A percentile compares a stretch with the other conserved stretches of the same genome.
Evolutionary conservation across 1,284 basidiomycete species (phyloP).

Genomic region (Cryptococcus deneoformans): DNA sequence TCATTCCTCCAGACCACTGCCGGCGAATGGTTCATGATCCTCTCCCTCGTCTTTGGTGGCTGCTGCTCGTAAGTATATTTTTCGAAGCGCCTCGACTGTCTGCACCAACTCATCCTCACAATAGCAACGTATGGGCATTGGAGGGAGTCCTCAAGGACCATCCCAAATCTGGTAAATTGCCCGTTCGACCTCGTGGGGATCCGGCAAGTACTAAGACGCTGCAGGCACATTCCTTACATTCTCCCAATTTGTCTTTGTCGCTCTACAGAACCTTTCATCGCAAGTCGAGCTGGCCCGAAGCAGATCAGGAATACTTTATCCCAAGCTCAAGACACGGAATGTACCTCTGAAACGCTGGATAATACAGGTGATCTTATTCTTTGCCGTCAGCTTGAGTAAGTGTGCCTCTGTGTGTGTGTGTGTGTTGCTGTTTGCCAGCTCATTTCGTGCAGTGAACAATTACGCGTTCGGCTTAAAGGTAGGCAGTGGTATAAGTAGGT

Average conservation of each 20-base stretch:
- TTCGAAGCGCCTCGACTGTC: not conserved
- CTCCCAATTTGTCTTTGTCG: slow-evolving; percentile 73
- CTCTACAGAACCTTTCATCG: slow-evolving; percentile 52
- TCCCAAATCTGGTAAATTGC: slow-evolving; percentile 61
- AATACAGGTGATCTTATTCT: slow-evolving; percentile 79
- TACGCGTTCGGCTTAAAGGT: slow-evolving; percentile 71
- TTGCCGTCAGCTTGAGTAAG: slow-evolving; percentile 61
- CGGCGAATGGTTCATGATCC: slow-evolving; percentile 59
- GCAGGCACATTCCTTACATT: slow-evolving; percentile 79
- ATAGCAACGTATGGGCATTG: slow-evolving; percentile 52
- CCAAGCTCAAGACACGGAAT: slow-evolving; percentile 51
- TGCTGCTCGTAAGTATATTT: slow-evolving; percentile 68
- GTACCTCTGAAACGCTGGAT: slow-evolving; percentile 75
- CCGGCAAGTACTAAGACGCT: slow-evolving; percentile 11
- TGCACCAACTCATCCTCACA: not conserved
- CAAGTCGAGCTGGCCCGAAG: slow-evolving; percentile 28
- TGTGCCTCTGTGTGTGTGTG: not conserved
- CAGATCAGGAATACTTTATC: slow-evolving; percentile 6
- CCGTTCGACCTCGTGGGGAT: not conserved
- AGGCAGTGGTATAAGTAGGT: not conserved
- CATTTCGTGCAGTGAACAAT: slow-evolving; percentile 68
- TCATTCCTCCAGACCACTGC: slow-evolving; percentile 14
- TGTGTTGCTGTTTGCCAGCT: slow-evolving; percentile 7
- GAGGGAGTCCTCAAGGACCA: slow-evolving; percentile 62
- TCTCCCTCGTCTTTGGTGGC: slow-evolving; percentile 71